Evolutionary conservation across 768 basidiomycete species (phyloP), one percentile per base, ranked within the genome.

Genomic region (Boletus sp.): DNA sequence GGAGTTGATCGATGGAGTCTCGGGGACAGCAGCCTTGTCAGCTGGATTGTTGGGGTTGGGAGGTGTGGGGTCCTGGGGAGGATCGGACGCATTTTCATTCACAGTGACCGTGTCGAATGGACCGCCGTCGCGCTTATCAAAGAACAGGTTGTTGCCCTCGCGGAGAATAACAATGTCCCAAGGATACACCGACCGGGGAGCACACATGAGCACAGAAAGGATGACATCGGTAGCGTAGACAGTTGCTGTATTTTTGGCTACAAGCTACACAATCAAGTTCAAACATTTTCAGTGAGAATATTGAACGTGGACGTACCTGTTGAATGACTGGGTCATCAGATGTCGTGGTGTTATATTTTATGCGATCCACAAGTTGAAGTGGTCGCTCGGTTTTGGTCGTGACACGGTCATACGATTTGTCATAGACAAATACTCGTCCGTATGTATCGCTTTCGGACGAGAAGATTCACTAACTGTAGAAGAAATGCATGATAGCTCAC

Each of bases 161-260:
- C 93, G 88, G 30, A 92, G 79, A 62, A 98, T 88, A 57, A 99
- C 90, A 50, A 99, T 94, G 67, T 99, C 97, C 97, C 97, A 99
- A 5, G 96, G 95, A 73, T 97, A 94, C 55, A 95, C 93, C 13
- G 93, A 94, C 61, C 97, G 82, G 10, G 94, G 86, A 8, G 96
- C 90, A 59, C 90, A 92, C 97, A 99, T 99, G 60, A 99, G 82
- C 29, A 95, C 89, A 56, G 89, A 87, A 52, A 99, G 83, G 64
- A 99, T 97, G 61, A 88, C 84, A 75, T 98, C 97, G 27, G 96
- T 99, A 10, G 93, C 87, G 69, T 94, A 99, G 51, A 98, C 83
- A 33, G 83, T 85, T 17, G 94, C 96, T 40, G 85, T 80, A 64
- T 85, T 83, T 74, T 87, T 89, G 55, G 83, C 73, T 39, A 88